These are phyloP conservation scores for Stipa capillata DNA, from an alignment of 176 grass and related monocot genomes.

Conservation along the genomic window DNA sequence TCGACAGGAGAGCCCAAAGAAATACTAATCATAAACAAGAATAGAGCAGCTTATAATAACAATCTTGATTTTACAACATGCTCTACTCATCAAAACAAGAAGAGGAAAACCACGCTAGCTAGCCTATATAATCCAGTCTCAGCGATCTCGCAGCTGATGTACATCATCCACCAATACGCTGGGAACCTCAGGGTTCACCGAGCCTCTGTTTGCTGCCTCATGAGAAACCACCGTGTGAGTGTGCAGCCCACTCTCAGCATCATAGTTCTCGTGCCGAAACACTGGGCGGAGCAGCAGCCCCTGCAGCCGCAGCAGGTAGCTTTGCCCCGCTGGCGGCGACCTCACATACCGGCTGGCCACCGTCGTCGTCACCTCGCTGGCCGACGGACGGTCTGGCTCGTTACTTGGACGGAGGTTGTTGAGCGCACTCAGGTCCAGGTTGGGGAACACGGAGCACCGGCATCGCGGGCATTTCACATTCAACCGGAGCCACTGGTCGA, in stretches of 20 bases:
- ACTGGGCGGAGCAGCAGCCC: conserved; percentile 48
- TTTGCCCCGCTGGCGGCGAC: conserved; percentile 38
- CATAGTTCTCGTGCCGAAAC: conserved; percentile 21
- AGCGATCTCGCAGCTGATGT: conserved; percentile 34
- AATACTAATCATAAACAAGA: too few species aligned
- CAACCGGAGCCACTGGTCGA: conserved; percentile 89
- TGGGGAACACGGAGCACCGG: conserved; percentile 92
- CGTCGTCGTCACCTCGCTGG: conserved; percentile 43
- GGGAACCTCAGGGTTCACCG: conserved; percentile 21
- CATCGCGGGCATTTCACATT: conserved; percentile 95
- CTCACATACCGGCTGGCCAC: conserved; percentile 31
- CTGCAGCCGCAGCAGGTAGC: conserved; percentile 62
- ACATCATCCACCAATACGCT: conserved; percentile 27
- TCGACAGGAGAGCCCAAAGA: too few species aligned
- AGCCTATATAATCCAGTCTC: too few species aligned
- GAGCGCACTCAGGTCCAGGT: conserved; percentile 84
- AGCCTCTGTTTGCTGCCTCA: not conserved
- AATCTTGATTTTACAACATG: too few species aligned
- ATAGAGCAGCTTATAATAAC: too few species aligned
- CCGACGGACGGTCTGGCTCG: conserved; percentile 37
- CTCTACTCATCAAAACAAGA: too few species aligned
- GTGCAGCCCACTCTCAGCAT: not conserved
- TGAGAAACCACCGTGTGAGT: conserved; percentile 19
- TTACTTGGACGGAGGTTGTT: conserved; percentile 52
- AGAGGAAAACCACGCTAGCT: too few species aligned